Evolutionary conservation across 2,329 filamentous ascomycete genomes (phyloP).

Genomic region (Didymosphaeria variabile): DNA sequence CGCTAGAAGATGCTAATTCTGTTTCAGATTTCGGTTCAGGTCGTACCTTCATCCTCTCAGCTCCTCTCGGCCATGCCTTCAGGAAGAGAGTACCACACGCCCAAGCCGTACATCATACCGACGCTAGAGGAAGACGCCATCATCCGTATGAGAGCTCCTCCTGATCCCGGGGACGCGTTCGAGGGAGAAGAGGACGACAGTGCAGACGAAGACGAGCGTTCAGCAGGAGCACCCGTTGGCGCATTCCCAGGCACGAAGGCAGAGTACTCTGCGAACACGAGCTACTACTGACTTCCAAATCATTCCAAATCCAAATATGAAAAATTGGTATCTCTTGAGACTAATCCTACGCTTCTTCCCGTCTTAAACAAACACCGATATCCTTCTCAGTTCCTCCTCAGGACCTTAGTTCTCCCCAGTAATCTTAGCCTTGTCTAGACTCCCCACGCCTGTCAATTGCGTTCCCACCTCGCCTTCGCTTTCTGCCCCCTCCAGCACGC

Average conservation of each 20-base stretch:
- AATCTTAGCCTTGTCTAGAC: constrained; percentile 4
- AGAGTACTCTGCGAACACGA: constrained; percentile 41
- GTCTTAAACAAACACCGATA: background rate
- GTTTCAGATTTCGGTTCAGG: constrained; percentile 77
- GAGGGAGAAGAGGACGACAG: constrained; percentile 48
- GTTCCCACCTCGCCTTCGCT: constrained; percentile 2
- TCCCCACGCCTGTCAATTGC: background rate
- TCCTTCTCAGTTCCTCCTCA: background rate
- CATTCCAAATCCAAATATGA: too few species aligned
- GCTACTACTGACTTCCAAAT: constrained; percentile 46
- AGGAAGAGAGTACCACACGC: constrained; percentile 82
- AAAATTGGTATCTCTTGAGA: background rate
- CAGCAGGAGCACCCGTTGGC: constrained; percentile 35
- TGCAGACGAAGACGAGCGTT: constrained; percentile 45
- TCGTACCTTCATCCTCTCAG: constrained; percentile 74
- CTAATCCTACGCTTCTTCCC: background rate
- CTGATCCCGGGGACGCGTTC: constrained; percentile 58
- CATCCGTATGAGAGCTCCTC: constrained; percentile 64
- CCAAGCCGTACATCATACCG: constrained; percentile 74
- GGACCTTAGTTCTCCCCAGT: background rate
- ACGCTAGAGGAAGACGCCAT: constrained; percentile 71
- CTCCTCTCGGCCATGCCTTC: constrained; percentile 83
- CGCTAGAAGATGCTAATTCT: constrained; percentile 17
- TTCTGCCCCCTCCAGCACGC: constrained; percentile 48
- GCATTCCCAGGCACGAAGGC: constrained; percentile 48